Evolutionary conservation across 1,284 basidiomycete species (phyloP), one percentile per base, ranked within the genome.

Genomic region (Papiliotrema terrestris): DNA sequence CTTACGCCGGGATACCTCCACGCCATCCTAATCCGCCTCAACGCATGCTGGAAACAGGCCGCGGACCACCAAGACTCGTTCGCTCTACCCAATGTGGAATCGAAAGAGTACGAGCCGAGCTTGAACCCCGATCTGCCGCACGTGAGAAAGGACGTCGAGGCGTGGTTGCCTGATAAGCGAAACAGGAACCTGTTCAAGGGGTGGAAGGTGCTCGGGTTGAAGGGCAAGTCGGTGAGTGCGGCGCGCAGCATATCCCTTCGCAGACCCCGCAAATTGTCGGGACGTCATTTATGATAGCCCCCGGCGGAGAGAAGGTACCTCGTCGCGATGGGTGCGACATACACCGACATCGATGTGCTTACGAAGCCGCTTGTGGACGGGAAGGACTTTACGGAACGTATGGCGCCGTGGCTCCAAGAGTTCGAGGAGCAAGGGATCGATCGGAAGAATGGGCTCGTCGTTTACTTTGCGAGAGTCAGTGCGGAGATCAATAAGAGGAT

Each of bases 61-160:
- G 71, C 68, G 8, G 72, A 73, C 56, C 59, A 56, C 9, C 51
- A 69, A 50, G 69, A 73, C 49, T 69, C 65, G 44, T 74, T 73
- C 47, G 17, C 17, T 1, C 19, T 73, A n/a, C 73, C 73, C 14
- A 56, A 66, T 26, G 47, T 46, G 2, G 51, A 53, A 8, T 52
- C 53, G 19, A 45, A 50, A 15, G 51, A 55, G 2, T 71, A 55
- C 48, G 54, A 57, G 35, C 71, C 71, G 2, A 39, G 46, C 13
- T 19, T 66, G 8, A 66, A 66, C 49, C 20, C 47, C 13, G 25
- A 17, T 5, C 23, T 68, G n/a, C 58, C 53, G 3, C 44, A 53
- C 14, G 49, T 49, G 20, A 42, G 63, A n/a, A 48, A 52, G 14
- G 51, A 52, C 6, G 35, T 48, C 0, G 54, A 54, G 2, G 38